Conservation (phyloP, 495 filamentous ascomycete genomes). For the Sordaria brevicollis region DNA sequence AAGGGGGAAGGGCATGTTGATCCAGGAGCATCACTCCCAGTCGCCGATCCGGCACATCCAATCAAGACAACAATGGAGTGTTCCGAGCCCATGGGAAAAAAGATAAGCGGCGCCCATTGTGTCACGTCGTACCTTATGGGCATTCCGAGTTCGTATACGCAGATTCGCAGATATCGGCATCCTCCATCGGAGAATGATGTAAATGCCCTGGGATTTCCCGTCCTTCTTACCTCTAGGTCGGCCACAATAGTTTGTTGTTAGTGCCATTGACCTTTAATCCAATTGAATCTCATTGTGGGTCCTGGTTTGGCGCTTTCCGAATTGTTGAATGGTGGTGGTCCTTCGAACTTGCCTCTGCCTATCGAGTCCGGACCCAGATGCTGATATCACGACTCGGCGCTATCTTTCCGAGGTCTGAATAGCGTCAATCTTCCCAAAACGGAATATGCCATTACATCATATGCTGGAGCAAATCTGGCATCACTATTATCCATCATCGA, state of each 20-base stretch:
- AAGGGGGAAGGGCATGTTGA: neutral
- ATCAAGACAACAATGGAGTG: neutral
- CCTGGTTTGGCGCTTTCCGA: neutral
- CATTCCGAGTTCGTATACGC: neutral
- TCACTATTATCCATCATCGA: neutral
- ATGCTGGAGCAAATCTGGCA: neutral
- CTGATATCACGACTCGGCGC: neutral
- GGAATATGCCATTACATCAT: neutral
- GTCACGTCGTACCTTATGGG: neutral
- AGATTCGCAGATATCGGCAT: neutral
- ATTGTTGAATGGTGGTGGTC: neutral
- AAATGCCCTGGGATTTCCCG: neutral
- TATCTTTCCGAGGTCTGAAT: neutral
- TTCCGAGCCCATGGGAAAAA: neutral
- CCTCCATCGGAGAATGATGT: neutral
- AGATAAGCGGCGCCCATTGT: neutral
- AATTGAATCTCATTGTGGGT: neutral
- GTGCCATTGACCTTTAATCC: neutral
- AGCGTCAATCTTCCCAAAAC: neutral
- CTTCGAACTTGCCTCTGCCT: neutral
- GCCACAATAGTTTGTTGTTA: neutral
- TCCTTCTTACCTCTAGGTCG: neutral
- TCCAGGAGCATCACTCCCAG: neutral
- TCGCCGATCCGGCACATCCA: neutral
- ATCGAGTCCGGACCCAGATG: neutral